Evolutionary conservation across 2,329 filamentous ascomycete genomes (phyloP).

Genomic region (Davidsoniella virescens): DNA sequence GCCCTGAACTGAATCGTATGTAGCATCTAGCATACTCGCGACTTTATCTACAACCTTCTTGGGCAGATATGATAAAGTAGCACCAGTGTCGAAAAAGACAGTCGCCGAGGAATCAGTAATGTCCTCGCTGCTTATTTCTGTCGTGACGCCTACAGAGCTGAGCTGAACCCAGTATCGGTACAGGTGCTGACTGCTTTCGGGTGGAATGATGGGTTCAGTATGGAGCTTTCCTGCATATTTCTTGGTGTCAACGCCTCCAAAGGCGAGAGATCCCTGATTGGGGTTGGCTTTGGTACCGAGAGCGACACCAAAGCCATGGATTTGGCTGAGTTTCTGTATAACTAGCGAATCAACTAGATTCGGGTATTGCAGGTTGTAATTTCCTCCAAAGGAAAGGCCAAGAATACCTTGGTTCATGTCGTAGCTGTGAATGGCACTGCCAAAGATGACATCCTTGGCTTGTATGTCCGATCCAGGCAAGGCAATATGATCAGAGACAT

Average conservation of each 20-base stretch:
- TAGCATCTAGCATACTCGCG: constrained; percentile 28
- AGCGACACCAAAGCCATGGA: constrained; percentile 20
- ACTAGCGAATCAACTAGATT: constrained; percentile 19
- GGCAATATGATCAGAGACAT: constrained; percentile 19
- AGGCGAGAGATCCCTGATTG: constrained; percentile 21
- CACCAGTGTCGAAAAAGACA: constrained; percentile 49
- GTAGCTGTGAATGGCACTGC: constrained; percentile 17
- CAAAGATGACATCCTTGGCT: constrained; percentile 19
- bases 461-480: constrained; percentile 17
- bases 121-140: constrained; percentile 15
- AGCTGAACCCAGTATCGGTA: constrained; percentile 27
- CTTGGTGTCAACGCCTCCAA: constrained; percentile 30
- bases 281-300: constrained; percentile 19
- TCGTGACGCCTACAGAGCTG: constrained; percentile 22
- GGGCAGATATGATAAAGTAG: constrained; percentile 51
- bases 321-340: constrained; percentile 17
- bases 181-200: constrained; percentile 17
- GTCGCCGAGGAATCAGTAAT: constrained; percentile 22
- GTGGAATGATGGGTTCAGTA: constrained; percentile 18
- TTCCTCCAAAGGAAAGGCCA: constrained; percentile 20
- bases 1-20: constrained; percentile 24
- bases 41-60: constrained; percentile 33
- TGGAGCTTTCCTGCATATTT: constrained; percentile 26
- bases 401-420: constrained; percentile 20
- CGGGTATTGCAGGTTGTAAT: constrained; percentile 18